Evolutionary conservation across 805 yeast genomes (phyloP), one percentile per base, ranked within the genome.

Genomic region (Ogataea paradorogensis): DNA sequence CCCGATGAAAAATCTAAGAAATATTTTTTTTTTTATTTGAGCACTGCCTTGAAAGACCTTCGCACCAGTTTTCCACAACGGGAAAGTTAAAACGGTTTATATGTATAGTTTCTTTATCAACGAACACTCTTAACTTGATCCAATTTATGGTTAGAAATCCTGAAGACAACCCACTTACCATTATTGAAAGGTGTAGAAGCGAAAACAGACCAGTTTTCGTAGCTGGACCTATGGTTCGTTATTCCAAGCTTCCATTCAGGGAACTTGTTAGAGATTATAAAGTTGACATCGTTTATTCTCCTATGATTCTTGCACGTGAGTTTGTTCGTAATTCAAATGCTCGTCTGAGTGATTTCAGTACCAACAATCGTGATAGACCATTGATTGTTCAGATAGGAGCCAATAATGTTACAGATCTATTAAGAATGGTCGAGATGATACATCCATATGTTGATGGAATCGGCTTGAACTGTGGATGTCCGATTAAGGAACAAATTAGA

Each of bases 391-490:
- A 93, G 65, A 85, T 91, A 13, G 99, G 98, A 4, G 82, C 84
- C 9, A 86, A 86, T 54, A 90, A 88, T 58, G 84, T 82, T 3
- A 76, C 79, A 9, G 98, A 93, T 61, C 65, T 93, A 37, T 59
- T 85, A 16, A 73, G 91, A 44, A 88, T 91, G 56, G 88, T 87
- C 4, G 88, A 84, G 38, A 80, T 93, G 89, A 78, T 90, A n/a
- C 76, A 76, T 42, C 96, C 96, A 0, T 87, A 78, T 56, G 90
- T 86, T 33, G 97, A 91, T 63, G 99, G 95, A 0, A 80, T 93
- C 29, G 97, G 98, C 0, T 71, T 93, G 42, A 93, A 93, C 67
- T 93, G 98, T 63, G 99, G 99, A 0, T 93, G 99, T 65, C 99
- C 99, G 1, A 89, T 93, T 36, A 84, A 82, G 47, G 98, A 91